Conservation (phyloP, 345 rosid species). For the Hibiscus mutabilis region DNA sequence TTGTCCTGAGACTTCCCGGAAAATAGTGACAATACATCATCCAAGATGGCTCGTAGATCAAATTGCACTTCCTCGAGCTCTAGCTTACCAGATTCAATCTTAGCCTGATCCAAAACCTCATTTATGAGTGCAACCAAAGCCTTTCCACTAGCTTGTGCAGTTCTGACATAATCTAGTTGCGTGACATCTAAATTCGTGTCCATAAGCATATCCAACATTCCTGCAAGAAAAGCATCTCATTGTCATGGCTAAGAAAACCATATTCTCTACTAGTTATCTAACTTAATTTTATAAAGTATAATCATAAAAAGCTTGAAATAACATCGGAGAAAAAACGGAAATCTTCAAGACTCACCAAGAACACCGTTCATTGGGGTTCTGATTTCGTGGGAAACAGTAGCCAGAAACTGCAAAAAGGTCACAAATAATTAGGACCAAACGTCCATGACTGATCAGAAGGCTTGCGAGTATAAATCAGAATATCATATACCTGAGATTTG, state of each 20-base stretch:
- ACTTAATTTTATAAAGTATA: not conserved
- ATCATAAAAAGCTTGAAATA: not conserved
- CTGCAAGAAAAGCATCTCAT: conserved; percentile 30
- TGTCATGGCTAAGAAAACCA: conserved; percentile 10
- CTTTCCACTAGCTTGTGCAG: conserved; percentile 90
- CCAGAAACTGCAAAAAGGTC: conserved; percentile 71
- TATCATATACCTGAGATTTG: conserved; percentile 72
- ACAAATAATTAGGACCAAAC: conserved; percentile 11
- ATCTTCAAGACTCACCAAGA: conserved; percentile 55
- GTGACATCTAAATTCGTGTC: conserved; percentile 88
- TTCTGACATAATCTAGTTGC: conserved; percentile 87
- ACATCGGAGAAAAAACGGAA: not conserved
- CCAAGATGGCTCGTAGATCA: conserved; percentile 69
- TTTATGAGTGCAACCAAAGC: conserved; percentile 86
- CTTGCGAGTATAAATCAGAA: conserved; percentile 5
- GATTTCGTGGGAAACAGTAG: conserved; percentile 98
- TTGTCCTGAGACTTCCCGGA: conserved; percentile 81
- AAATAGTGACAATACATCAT: conserved; percentile 88
- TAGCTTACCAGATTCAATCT: conserved; percentile 92
- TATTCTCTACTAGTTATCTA: not conserved
- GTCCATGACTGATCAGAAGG: conserved; percentile 1
- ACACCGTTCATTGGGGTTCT: conserved; percentile 99
- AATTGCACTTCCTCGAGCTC: conserved; percentile 88
- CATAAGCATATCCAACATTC: conserved; percentile 90
- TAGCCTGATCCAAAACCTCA: conserved; percentile 95